phyloP scores from a whole-genome alignment of 352 stramenopile genomes.

The Globisporangium middletonii region DNA sequence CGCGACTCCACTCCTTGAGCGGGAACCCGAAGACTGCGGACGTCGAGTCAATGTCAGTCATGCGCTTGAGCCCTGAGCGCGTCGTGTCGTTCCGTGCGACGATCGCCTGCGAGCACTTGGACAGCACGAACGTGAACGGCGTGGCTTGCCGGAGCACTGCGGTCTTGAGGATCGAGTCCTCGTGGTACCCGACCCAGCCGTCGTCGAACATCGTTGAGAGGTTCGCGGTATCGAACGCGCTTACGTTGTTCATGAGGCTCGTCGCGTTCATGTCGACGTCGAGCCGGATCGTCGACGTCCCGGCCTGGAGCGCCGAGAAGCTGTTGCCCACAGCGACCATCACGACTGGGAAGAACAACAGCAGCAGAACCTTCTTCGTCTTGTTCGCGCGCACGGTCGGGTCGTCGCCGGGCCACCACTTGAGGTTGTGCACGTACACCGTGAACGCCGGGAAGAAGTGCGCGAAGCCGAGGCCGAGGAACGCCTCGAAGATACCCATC shows the following conservation, averaged over 20 bases:
- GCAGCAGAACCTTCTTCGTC: conserved; percentile 13
- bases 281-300: conserved; percentile 9
- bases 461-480: conserved; percentile 15
- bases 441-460: conserved; percentile 20
- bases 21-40: conserved; percentile 18
- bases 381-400: conserved; percentile 12
- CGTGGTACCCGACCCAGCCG: conserved; percentile 1
- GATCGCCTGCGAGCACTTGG: conserved; percentile 4
- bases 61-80: conserved; percentile 2
- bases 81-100: not conserved
- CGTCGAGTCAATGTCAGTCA: conserved; percentile 19
- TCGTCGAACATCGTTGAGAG: not conserved
- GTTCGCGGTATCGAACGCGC: not conserved
- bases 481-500: conserved; percentile 20
- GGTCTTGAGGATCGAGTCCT: conserved; percentile 17
- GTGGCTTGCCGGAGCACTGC: conserved; percentile 8
- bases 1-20: conserved; percentile 19
- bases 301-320: conserved; percentile 17
- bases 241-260: conserved; percentile 5
- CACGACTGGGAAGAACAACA: conserved; percentile 18
- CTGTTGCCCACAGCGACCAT: conserved; percentile 18
- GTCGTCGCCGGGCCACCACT: conserved; percentile 19
- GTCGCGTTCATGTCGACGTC: conserved; percentile 6
- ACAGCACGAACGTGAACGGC: conserved; percentile 11
- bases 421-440: conserved; percentile 23